Evolutionary conservation across 1,284 basidiomycete species (phyloP).

Genomic region (Laetiporus sulphureus): DNA sequence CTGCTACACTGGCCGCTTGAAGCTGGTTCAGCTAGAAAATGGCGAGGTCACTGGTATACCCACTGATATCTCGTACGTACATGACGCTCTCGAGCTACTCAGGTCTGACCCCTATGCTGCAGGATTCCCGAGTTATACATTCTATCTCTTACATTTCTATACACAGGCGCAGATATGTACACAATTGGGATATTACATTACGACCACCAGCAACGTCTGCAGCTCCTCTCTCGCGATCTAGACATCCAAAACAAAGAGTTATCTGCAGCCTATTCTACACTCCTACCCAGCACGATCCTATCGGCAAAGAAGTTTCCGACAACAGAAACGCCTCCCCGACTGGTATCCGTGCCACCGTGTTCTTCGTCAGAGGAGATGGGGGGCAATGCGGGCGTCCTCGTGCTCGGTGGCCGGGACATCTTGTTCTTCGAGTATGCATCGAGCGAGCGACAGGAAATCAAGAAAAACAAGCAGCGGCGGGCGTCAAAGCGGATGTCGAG

Average conservation of each 20-base stretch:
- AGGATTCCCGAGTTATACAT: conserved; percentile 76
- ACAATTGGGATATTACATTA: conserved; percentile 63
- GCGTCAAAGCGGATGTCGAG: conserved; percentile 44
- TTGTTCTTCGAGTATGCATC: conserved; percentile 51
- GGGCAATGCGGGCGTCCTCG: conserved; percentile 53
- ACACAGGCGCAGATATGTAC: conserved; percentile 35
- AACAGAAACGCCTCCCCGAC: conserved; percentile 33
- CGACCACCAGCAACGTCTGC: conserved; percentile 55
- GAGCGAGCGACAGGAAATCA: conserved; percentile 40
- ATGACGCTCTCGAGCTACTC: neutral
- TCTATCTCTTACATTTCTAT: conserved; percentile 63
- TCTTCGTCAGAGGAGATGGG: conserved; percentile 23
- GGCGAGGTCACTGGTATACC: conserved; percentile 42
- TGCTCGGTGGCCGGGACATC: conserved; percentile 59
- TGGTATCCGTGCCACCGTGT: conserved; percentile 41
- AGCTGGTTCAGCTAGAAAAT: conserved; percentile 46
- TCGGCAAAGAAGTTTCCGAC: conserved; percentile 21
- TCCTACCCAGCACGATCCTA: conserved; percentile 35
- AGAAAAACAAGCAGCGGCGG: conserved; percentile 44
- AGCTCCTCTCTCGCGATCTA: conserved; percentile 55
- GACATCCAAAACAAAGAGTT: conserved; percentile 45
- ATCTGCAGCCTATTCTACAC: conserved; percentile 41
- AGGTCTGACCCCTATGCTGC: conserved; percentile 5
- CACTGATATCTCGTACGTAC: conserved; percentile 60
- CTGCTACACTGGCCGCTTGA: conserved; percentile 64